Base-by-base conservation (phyloP, 305 asterid genomes). In the Fraxinus nigra region DNA sequence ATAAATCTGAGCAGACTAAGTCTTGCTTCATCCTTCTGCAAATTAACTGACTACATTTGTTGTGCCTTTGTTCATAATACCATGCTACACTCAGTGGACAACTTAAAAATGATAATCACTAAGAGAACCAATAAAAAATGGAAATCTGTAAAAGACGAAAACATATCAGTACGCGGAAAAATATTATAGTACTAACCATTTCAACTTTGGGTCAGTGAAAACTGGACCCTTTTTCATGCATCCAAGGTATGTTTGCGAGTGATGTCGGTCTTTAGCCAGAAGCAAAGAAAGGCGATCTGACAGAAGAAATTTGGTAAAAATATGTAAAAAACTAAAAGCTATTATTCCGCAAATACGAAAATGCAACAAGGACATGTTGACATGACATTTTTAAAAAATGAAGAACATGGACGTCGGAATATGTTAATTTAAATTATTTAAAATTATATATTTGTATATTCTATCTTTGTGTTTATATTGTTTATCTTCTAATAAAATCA, bases 211-310 rank as follows among this genome's bases (percentile, higher is more conserved):
- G 87, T 93, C 98, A 56, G 98, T 94, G 85, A 94, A 93, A 77
- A 96, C 99, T 35, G 97, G 98, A 75, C 99, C 98, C 79, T 96
- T 96, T 84, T 96, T 96, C 99, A 96, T 87, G 88, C 99, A 96
- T 63, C 99, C 99, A 78, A 96, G 94, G 89, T 96, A 96, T 26
- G 98, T 94, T 82, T 94, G 99, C 1, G 98, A 88, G 88, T 96
- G 94, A 80, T 95, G 78, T n/a, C 99, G 97, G 78, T 96, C 99
- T 84, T 96, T 94, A 40, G 97, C 98, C 88, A 96, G 89, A 83
- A 96, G 98, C 87, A 96, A 87, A 73, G 99, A 93, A 77, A 96
- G 97, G 34, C 98, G 98, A 81, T 94, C 99, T 96, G 94, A 82
- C 56, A 80, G 61, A 82, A 82, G 79, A 86, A 84, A 83, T 18